Percentiles rank a stretch among this genome's conserved stretches.
phyloP scores from a whole-genome alignment of 116 monocot genomes.

The Dioscorea cayenensis region DNA sequence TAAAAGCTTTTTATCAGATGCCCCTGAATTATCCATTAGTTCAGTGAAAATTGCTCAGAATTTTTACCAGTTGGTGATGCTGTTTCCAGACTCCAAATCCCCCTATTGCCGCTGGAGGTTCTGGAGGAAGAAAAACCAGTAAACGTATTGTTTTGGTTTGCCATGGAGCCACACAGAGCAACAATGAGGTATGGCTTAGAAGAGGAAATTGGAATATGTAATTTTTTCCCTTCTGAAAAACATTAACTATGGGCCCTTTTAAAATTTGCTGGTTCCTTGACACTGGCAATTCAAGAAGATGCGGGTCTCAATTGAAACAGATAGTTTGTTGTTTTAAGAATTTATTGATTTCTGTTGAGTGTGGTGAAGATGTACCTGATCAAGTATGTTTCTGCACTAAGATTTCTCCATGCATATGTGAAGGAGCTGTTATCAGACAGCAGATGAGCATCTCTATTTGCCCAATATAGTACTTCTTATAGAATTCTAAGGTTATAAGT shows the following conservation, averaged over 20 bases:
- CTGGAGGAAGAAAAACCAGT: slow-evolving; percentile 43
- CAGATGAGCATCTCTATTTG: too few relatives aligned
- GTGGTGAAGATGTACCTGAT: too few relatives aligned
- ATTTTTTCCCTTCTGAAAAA: neutral
- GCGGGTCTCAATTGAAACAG: too few relatives aligned
- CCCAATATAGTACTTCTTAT: too few relatives aligned
- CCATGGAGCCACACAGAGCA: slow-evolving; percentile 56
- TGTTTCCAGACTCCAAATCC: slow-evolving; percentile 79
- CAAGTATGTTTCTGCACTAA: too few relatives aligned
- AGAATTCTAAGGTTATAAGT: too few relatives aligned
- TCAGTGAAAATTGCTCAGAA: neutral
- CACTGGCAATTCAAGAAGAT: too few relatives aligned
- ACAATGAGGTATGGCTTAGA: slow-evolving; percentile 33
- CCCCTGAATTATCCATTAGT: neutral
- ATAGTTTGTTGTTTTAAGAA: too few relatives aligned
- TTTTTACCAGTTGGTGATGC: neutral
- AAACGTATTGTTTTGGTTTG: slow-evolving; percentile 54
- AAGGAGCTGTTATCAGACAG: too few relatives aligned
- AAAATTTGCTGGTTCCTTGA: neutral
- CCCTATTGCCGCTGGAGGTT: slow-evolving; percentile 51
- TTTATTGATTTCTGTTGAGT: too few relatives aligned
- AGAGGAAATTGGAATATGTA: neutral
- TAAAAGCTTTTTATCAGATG: neutral
- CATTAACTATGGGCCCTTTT: neutral
- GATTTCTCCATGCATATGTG: too few relatives aligned